These are phyloP conservation scores for Plenodomus tracheiphilus DNA, from an alignment of 2,329 filamentous ascomycete species.

Conservation along the genomic window DNA sequence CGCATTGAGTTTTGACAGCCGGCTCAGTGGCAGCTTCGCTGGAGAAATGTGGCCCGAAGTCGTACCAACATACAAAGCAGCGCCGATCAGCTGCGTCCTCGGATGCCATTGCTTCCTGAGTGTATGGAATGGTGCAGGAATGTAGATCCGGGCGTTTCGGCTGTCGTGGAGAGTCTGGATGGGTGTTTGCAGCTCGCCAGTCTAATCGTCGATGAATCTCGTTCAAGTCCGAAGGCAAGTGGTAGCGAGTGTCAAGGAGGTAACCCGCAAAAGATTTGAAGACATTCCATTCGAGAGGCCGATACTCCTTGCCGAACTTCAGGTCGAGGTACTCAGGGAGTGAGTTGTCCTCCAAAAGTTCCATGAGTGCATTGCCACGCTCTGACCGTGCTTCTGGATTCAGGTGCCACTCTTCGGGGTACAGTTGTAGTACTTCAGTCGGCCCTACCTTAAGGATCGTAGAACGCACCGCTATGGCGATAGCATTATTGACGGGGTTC, in stretches of 20 bases:
- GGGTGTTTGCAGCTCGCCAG: background rate
- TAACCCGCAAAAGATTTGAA: background rate
- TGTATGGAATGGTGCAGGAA: background rate
- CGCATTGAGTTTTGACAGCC: background rate
- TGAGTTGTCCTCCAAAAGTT: background rate
- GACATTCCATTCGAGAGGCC: background rate
- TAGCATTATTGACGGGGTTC: too few relatives aligned
- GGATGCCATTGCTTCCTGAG: background rate
- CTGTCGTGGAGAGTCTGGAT: background rate
- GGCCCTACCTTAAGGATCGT: background rate
- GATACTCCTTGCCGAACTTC: background rate
- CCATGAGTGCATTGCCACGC: background rate
- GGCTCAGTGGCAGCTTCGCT: background rate
- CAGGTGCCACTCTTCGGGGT: background rate
- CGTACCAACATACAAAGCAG: background rate
- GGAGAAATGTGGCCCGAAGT: background rate
- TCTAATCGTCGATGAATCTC: background rate
- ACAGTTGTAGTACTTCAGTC: background rate
- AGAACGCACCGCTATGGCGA: background rate
- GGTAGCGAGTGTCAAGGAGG: background rate
- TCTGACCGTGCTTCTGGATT: background rate
- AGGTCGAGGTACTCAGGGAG: background rate
- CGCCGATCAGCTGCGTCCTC: background rate
- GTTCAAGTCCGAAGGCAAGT: background rate
- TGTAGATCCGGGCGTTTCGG: background rate